These are phyloP conservation scores for Elasticomyces elasticus DNA, from an alignment of 495 filamentous ascomycete genomes.

Conservation along the genomic window DNA sequence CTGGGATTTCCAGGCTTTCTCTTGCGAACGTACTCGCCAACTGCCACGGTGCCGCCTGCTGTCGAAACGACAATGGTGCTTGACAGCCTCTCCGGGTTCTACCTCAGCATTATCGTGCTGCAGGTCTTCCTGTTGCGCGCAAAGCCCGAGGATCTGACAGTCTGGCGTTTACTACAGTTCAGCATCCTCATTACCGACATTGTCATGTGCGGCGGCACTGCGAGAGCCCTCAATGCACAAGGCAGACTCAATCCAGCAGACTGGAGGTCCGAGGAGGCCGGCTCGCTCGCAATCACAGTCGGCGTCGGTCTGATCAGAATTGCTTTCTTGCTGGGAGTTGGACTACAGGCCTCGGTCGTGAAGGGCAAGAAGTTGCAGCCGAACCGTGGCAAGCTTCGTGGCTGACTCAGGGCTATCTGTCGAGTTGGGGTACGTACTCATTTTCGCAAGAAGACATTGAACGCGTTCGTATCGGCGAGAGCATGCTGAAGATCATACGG, in stretches of 20 bases:
- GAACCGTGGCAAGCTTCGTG: not conserved
- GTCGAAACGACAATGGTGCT: not conserved
- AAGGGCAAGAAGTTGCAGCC: not conserved
- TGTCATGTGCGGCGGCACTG: not conserved
- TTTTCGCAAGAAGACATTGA: no score
- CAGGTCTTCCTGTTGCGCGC: constrained; percentile 1
- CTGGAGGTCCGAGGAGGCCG: not conserved
- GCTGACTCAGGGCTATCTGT: no score
- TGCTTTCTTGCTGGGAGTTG: not conserved
- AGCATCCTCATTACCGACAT: not conserved
- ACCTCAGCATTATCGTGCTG: not conserved
- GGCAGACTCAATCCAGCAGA: not conserved
- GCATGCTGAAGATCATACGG: no score
- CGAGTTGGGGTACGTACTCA: no score
- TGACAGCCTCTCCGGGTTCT: not conserved
- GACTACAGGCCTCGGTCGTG: not conserved
- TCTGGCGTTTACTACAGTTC: constrained; percentile 1
- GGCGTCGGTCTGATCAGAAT: not conserved
- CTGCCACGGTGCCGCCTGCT: not conserved
- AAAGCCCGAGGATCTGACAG: not conserved
- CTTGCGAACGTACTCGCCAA: not conserved
- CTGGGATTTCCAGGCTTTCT: not conserved
- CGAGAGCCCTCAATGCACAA: not conserved
- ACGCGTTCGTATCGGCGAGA: no score
- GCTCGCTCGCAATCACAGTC: not conserved